Evolutionary conservation across 768 basidiomycete genomes (phyloP).

Genomic region (button mushroom (Agaricus bisporus)): DNA sequence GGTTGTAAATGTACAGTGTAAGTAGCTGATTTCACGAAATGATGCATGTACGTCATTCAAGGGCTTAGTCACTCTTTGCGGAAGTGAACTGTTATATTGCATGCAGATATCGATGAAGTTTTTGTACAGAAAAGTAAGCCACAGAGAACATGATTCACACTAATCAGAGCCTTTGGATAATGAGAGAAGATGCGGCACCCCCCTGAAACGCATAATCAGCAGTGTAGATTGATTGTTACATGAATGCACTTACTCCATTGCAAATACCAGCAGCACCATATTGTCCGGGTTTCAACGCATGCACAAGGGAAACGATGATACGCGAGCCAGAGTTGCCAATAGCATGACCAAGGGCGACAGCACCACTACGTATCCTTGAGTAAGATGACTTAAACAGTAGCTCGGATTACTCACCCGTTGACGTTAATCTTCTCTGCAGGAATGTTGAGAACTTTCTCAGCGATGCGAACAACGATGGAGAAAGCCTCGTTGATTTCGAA

Average conservation of each 20-base stretch:
- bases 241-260: conserved; percentile 72
- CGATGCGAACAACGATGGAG: conserved; percentile 87
- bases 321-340: conserved; percentile 95
- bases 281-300: conserved; percentile 86
- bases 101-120: background rate
- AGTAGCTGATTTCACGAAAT: too few relatives aligned
- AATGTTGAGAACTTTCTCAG: conserved; percentile 81
- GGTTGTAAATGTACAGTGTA: too few relatives aligned
- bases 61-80: background rate
- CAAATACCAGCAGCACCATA: conserved; percentile 96
- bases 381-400: background rate
- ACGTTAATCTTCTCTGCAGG: conserved; percentile 88
- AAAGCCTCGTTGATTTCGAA: conserved; percentile 99
- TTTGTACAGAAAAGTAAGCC: background rate
- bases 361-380: conserved; percentile 57
- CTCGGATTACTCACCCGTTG: conserved; percentile 55
- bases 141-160: background rate
- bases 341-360: conserved; percentile 92
- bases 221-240: background rate
- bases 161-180: conserved; percentile 77
- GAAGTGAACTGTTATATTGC: background rate
- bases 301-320: conserved; percentile 89
- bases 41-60: background rate
- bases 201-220: conserved; percentile 45
- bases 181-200: conserved; percentile 86